Evolutionary conservation across 2,329 filamentous ascomycete species (phyloP), one percentile per base, ranked within the genome.

Genomic region (Paecilomyces niveus): DNA sequence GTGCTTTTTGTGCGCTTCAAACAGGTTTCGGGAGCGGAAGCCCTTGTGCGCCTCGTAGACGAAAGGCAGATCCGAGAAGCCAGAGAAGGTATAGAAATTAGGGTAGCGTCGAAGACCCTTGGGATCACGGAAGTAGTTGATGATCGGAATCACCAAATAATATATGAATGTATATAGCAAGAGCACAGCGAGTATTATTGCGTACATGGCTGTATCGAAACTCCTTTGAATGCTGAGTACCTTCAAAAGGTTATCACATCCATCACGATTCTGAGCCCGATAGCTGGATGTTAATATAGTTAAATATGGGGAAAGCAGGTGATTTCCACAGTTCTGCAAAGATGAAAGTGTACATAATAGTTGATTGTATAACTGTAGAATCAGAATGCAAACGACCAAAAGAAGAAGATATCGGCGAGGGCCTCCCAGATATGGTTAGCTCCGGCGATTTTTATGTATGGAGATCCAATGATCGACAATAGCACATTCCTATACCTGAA

Each of bases 1-100:
- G 15, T 65, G 58, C 6, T 58, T 60, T 52, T 65, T 61, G 54
- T 70, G 67, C 3, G 63, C 63, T 53, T 69, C 55, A 10, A 63
- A 54, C 3, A 68, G 57, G 3, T 35, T 54, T 1, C 56, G 53
- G 3, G 64, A 66, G 39, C 67, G 65, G 31, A 64, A 62, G 11
- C 67, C 64, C 18, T 59, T 63, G 24, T 65, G 61, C n/a, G 65
- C 60, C 24, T 64, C 62, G n/a, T 60, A 62, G 2, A 67, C 33
- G 13, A 60, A 61, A 7, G 62, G 60, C 13, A 35, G 32, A 15
- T 35, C 32, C 8, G 32, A 10, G 8, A 35, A 10, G 8, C 32
- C 32, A 35, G 32, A 35, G 8, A 35, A 7, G 8, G 8, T 15
- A 35, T 35, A 35, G 13, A 35, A 35, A 35, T 35, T 35, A 2